phyloP scores from a whole-genome alignment of 352 stramenopile species.

The Globisporangium yorkense region DNA sequence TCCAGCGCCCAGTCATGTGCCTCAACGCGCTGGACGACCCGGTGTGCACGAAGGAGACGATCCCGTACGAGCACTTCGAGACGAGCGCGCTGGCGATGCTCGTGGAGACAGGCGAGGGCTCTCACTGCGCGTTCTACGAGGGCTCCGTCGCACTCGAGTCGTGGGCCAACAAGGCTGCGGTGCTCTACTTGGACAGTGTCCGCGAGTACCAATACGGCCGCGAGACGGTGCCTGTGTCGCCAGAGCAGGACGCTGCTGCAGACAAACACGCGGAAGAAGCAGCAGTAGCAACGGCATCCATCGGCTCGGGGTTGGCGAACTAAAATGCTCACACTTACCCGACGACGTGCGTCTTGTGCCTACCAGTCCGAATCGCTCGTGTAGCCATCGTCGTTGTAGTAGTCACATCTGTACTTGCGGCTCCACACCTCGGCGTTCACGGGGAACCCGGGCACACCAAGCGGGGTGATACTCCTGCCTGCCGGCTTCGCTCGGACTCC shows the following conservation, averaged over 20 bases:
- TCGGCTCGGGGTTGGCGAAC: neutral
- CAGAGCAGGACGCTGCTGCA: neutral
- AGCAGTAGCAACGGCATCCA: neutral
- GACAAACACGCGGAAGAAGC: neutral
- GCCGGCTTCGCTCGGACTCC: neutral
- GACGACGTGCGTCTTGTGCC: neutral
- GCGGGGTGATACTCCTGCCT: conserved; percentile 19
- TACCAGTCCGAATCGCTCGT: conserved; percentile 21
- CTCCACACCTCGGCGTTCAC: conserved; percentile 31
- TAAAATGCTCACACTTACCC: neutral
- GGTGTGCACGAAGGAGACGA: conserved; percentile 70
- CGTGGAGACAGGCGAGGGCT: conserved; percentile 45
- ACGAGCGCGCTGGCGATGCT: conserved; percentile 49
- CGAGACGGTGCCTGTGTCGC: neutral
- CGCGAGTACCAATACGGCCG: conserved; percentile 27
- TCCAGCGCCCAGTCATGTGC: conserved; percentile 55
- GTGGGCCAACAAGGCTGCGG: conserved; percentile 49
- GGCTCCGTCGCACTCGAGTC: conserved; percentile 52
- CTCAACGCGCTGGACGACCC: conserved; percentile 78
- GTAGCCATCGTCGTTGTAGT: conserved; percentile 48
- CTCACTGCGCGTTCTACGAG: conserved; percentile 78
- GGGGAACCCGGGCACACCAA: conserved; percentile 39
- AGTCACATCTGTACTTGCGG: conserved; percentile 44
- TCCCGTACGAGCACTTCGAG: conserved; percentile 52
- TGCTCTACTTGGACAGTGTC: conserved; percentile 60